Evolutionary conservation across 2,329 filamentous ascomycete genomes (phyloP).

Genomic region (Colletotrichum cordylinicola): DNA sequence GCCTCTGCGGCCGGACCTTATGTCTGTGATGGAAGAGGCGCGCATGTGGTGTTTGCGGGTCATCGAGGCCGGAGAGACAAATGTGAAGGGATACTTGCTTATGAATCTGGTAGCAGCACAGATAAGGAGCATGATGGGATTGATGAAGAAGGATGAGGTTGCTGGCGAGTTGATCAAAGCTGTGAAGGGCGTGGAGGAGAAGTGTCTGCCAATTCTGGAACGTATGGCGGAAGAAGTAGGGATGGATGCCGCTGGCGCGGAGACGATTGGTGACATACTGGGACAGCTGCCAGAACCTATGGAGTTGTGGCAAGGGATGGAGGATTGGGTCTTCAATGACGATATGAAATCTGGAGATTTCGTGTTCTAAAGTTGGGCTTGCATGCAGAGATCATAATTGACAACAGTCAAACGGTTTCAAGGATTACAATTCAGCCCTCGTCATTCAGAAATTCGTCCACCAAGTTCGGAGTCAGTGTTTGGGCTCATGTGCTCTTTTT

Average conservation of each 20-base stretch:
- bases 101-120: constrained; percentile 37
- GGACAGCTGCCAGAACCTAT: not conserved
- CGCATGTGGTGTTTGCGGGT: constrained; percentile 42
- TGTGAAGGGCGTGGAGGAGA: constrained; percentile 39
- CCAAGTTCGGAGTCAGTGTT: too few species aligned
- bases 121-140: constrained; percentile 36
- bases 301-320: not conserved
- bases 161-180: constrained; percentile 31
- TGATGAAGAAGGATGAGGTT: constrained; percentile 33
- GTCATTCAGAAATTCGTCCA: too few species aligned
- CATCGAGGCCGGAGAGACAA: constrained; percentile 58
- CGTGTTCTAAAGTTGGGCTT: not conserved
- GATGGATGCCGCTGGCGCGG: not conserved
- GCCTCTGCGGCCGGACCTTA: constrained; percentile 43
- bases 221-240: not conserved
- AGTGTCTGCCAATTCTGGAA: constrained; percentile 27
- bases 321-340: not conserved
- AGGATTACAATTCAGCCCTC: too few species aligned
- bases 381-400: not conserved
- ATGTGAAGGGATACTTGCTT: constrained; percentile 55
- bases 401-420: too few species aligned
- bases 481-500: too few species aligned
- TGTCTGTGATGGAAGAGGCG: constrained; percentile 45
- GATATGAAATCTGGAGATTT: not conserved
- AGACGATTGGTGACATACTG: not conserved